phyloP scores from a whole-genome alignment of 306 rosid genomes.

The Cajanus cajan region DNA sequence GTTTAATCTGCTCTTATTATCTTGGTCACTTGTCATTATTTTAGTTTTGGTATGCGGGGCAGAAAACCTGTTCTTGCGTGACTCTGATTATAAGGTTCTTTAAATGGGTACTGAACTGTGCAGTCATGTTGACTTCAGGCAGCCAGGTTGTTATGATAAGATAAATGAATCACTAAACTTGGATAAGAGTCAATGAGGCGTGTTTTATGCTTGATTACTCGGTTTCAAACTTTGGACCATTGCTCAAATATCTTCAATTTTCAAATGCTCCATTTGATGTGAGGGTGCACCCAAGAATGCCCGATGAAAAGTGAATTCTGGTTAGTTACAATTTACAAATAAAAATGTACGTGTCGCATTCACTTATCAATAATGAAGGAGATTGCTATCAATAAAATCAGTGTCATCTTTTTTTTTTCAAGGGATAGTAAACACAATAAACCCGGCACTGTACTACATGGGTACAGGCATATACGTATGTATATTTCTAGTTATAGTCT shows the following conservation, averaged over 20 bases:
- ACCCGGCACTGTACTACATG: not conserved
- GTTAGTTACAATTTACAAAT: no score
- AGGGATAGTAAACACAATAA: not conserved
- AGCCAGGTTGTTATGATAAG: not conserved
- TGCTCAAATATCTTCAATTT: not conserved
- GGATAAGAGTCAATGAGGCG: not conserved
- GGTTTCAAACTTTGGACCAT: not conserved
- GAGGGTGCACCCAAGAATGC: not conserved
- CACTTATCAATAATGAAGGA: no score
- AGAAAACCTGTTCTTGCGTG: not conserved
- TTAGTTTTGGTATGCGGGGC: not conserved
- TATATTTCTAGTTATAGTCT: no score
- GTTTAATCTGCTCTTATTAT: not conserved
- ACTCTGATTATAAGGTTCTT: not conserved
- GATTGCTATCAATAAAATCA: no score
- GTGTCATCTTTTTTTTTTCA: not conserved
- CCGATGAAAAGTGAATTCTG: no score
- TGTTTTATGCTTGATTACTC: not conserved
- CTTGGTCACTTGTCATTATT: not conserved
- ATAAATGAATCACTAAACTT: not conserved
- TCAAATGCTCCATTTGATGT: not conserved
- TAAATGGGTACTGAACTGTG: not conserved
- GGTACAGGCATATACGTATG: no score
- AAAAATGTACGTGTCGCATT: no score
- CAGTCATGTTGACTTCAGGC: not conserved